Base-by-base conservation (phyloP, 257 asterid species). In the Rhazya stricta region DNA sequence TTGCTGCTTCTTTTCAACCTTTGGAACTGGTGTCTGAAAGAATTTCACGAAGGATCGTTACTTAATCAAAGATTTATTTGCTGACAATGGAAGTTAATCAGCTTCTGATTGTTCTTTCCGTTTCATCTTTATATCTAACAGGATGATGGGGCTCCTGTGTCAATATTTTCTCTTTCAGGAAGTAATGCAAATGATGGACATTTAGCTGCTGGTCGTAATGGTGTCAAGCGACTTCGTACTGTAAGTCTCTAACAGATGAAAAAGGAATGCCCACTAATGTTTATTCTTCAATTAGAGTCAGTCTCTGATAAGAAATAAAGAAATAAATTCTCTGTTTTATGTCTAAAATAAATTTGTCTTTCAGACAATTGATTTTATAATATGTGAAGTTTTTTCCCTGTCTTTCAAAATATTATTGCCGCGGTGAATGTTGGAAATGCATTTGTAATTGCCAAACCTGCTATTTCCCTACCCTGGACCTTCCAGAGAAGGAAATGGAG, bases 101-200 rank as follows among this genome's bases (percentile, higher is more conserved):
- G 45, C 65, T 83, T 80, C 77, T 82, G 71, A 74, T 73, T 58
- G 60, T 42, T 76, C 48, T 23, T 43, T 67, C 67, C 15, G 30
- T 30, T 30, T 67, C 39, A 34, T 69, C 37, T 71, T 30, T 71
- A 73, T 65, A 75, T 81, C 69, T 57, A 50, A 79, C 88, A 92
- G 99, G 99, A 92, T 54, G 99, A 95, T 66, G 99, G 99, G 75
- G 80, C 97, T 76, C 94, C 97, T 77, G 99, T 95, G 77, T 95
- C 99, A 60, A 83, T 95, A 79, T 95, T 95, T 83, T 86, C 96
- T 83, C 96, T 95, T 80, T 88, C 97, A 39, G 99, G 98, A 77
- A 92, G 90, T 81, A 90, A 79, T 74, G 86, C 89, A 11, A 92
- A 81, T 51, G 99, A 95, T 83, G 98, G 96, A 9, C 99, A 90